Percentiles rank a stretch among this genome's conserved stretches.
These are phyloP conservation scores for Xerocomus brunneocitrinus DNA, from an alignment of 768 basidiomycete genomes.

Conservation along the genomic window DNA sequence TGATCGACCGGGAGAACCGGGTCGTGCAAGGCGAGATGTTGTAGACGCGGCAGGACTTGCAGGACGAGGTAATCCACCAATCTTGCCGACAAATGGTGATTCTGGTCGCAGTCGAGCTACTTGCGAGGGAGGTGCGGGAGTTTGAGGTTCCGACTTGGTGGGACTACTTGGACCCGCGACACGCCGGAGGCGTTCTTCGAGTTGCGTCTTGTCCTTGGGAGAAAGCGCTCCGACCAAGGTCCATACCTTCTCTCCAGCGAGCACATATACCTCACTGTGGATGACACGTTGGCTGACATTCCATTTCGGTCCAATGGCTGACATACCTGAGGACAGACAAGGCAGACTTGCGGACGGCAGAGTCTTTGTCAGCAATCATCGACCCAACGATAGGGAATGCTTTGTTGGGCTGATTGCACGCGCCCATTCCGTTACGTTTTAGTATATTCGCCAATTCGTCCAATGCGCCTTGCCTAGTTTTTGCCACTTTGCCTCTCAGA, in stretches of 20 bases:
- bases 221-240: constrained; percentile 66
- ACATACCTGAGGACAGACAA: constrained; percentile 74
- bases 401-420: constrained; percentile 71
- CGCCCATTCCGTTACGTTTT: constrained; percentile 76
- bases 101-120: constrained; percentile 57
- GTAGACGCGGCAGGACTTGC: constrained; percentile 42
- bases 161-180: constrained; percentile 62
- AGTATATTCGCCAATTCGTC: constrained; percentile 78
- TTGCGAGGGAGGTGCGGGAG: constrained; percentile 41
- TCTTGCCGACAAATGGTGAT: constrained; percentile 42
- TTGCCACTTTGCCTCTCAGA: constrained; percentile 83
- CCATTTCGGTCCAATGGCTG: background rate
- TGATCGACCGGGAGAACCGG: constrained; percentile 38
- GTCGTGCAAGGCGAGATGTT: constrained; percentile 39
- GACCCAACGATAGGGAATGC: constrained; percentile 73
- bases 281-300: constrained; percentile 10
- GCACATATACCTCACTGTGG: constrained; percentile 70
- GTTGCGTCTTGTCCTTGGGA: constrained; percentile 86
- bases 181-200: constrained; percentile 84
- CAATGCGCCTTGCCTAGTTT: constrained; percentile 81
- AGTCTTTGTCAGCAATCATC: constrained; percentile 87
- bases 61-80: constrained; percentile 44
- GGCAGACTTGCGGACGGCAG: constrained; percentile 82
- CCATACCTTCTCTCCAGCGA: constrained; percentile 87
- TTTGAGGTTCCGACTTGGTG: constrained; percentile 36